Evolutionary conservation across 495 filamentous ascomycete species (phyloP).

Genomic region (Hypoxylon subgilvum): DNA sequence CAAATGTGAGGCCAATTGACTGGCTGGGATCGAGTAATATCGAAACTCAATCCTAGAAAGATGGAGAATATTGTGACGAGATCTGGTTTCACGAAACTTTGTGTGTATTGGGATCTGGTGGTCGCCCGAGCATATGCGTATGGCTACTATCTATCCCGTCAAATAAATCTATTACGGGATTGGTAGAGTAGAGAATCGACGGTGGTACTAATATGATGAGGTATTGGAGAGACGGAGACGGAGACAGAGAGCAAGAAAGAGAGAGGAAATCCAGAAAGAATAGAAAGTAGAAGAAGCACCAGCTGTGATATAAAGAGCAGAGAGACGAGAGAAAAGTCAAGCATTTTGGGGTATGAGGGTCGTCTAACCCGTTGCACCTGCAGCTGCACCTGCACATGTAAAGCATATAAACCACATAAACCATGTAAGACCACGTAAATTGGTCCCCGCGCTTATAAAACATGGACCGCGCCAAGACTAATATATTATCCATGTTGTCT

Average conservation of each 20-base stretch:
- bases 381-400: too few relatives aligned
- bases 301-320: not conserved
- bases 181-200: not conserved
- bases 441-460: constrained; percentile 13
- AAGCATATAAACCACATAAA: too few relatives aligned
- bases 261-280: not conserved
- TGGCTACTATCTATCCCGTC: too few relatives aligned
- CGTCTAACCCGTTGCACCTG: too few relatives aligned
- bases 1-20: constrained; percentile 14
- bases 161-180: too few relatives aligned
- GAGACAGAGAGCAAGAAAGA: not conserved
- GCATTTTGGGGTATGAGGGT: too few relatives aligned
- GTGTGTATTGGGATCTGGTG: constrained; percentile 29
- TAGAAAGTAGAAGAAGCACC: not conserved
- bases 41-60: constrained; percentile 9
- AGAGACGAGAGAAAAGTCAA: too few relatives aligned
- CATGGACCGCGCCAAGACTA: not conserved
- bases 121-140: constrained; percentile 7
- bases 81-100: constrained; percentile 28
- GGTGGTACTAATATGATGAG: not conserved
- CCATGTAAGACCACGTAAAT: too few relatives aligned
- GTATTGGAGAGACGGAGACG: not conserved
- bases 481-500: not conserved
- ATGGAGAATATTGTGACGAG: constrained; percentile 7
- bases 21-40: constrained; percentile 14